Percentiles rank a stretch among this genome's conserved stretches.
phyloP scores from a whole-genome alignment of 1,139 yeast genomes.

The Pichia sp. region DNA sequence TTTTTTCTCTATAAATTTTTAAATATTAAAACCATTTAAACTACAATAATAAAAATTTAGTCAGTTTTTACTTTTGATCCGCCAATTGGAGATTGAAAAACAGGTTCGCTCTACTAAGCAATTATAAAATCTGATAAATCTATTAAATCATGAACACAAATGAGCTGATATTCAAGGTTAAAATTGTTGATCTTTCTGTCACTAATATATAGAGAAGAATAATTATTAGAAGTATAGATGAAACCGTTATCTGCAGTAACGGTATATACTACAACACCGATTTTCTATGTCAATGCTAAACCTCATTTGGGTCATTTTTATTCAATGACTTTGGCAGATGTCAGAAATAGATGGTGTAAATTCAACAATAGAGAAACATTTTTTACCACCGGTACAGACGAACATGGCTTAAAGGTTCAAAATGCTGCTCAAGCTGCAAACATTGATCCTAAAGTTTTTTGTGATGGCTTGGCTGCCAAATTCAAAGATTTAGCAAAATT shows the following conservation, averaged over 20 bases:
- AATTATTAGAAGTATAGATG: neutral
- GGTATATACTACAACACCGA: constrained; percentile 78
- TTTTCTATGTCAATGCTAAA: constrained; percentile 89
- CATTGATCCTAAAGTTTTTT: constrained; percentile 56
- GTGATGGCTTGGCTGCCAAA: constrained; percentile 59
- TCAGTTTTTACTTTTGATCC: no score
- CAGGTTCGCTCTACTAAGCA: no score
- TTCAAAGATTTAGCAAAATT: constrained; percentile 56
- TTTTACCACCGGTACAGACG: constrained; percentile 92
- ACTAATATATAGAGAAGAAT: no score
- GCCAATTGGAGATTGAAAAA: no score
- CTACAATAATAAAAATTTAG: no score
- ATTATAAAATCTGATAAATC: no score
- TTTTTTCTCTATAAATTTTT: no score
- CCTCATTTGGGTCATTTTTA: constrained; percentile 95
- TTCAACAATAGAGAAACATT: constrained; percentile 43
- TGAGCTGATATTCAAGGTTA: no score
- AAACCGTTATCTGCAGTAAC: constrained; percentile 19
- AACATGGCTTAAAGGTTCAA: constrained; percentile 91
- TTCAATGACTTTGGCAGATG: constrained; percentile 80
- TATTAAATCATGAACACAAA: no score
- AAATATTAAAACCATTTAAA: no score
- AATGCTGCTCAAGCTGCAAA: constrained; percentile 57
- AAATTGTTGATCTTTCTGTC: no score
- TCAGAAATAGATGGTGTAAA: constrained; percentile 64